A percentile compares a stretch with the other conserved stretches of the same genome.
phyloP scores from a whole-genome alignment of 306 rosid genomes.

The Senna tora region DNA sequence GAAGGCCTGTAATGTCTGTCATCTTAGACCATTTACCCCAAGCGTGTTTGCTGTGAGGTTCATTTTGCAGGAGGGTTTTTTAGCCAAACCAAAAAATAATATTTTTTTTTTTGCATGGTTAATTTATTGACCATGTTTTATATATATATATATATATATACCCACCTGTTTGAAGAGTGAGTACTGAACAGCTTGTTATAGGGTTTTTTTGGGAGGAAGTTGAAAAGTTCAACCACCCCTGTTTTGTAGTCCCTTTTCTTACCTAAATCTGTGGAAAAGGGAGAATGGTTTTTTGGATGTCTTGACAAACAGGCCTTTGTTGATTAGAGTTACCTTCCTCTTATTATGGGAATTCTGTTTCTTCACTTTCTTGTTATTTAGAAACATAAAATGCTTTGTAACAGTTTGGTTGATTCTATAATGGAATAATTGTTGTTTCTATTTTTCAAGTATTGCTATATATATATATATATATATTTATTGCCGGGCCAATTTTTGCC shows the following conservation, averaged over 20 bases:
- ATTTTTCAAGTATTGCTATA: too few relatives aligned
- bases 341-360: not conserved
- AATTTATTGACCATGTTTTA: constrained; percentile 52
- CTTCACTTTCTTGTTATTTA: not conserved
- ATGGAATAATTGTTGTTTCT: constrained; percentile 20
- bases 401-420: not conserved
- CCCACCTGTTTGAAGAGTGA: constrained; percentile 54
- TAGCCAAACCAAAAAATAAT: not conserved
- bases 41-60: constrained; percentile 56
- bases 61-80: constrained; percentile 63
- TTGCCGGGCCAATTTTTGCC: too few relatives aligned
- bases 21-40: constrained; percentile 40
- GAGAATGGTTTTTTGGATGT: constrained; percentile 36
- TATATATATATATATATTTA: too few relatives aligned
- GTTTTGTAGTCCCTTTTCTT: constrained; percentile 33
- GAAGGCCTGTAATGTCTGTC: constrained; percentile 51
- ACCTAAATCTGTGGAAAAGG: constrained; percentile 30
- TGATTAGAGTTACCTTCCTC: constrained; percentile 21
- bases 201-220: constrained; percentile 41
- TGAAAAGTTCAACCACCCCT: constrained; percentile 41
- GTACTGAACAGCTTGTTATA: constrained; percentile 43
- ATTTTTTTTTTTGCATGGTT: constrained; percentile 57
- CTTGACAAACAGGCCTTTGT: constrained; percentile 37
- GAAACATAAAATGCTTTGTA: constrained; percentile 8
- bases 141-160: not conserved